These are phyloP conservation scores for Serendipita sp. DNA, from an alignment of 768 basidiomycete species.

Conservation along the genomic window DNA sequence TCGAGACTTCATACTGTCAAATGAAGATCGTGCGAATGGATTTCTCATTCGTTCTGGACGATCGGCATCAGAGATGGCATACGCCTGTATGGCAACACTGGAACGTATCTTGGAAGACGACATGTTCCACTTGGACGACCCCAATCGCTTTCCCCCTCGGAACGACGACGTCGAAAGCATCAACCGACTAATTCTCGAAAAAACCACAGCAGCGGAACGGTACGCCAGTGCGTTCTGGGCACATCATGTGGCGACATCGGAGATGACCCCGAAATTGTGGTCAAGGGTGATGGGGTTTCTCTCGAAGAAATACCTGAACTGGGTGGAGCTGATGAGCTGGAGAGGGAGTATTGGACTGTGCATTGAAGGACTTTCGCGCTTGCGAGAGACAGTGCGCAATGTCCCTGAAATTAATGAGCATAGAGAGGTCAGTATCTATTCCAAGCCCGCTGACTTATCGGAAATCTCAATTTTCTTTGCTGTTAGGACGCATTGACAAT, in stretches of 20 bases:
- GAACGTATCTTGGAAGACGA: not conserved
- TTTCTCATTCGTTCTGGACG: not conserved
- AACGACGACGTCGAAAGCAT: not conserved
- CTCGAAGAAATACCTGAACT: not conserved
- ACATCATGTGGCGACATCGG: not conserved
- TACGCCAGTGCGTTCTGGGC: conserved; percentile 1
- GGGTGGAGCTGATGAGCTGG: conserved; percentile 7
- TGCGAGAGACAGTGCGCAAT: not conserved
- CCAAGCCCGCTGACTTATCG: not conserved
- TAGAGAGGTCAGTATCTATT: not conserved
- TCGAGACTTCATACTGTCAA: not conserved
- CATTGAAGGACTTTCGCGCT: not conserved
- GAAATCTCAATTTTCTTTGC: no score
- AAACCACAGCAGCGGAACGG: not conserved
- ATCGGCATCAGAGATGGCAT: not conserved
- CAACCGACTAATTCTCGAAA: not conserved
- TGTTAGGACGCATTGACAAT: not conserved
- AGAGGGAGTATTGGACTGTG: not conserved
- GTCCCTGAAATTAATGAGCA: not conserved
- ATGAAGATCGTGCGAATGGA: conserved; percentile 3
- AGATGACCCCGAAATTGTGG: not conserved
- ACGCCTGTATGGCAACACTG: not conserved
- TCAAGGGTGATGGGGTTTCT: not conserved
- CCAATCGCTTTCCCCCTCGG: not conserved
- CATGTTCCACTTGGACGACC: not conserved